A percentile compares a stretch with the other conserved stretches of the same genome.
Evolutionary conservation across 257 asterid genomes (phyloP).

Genomic region (Ehretia macrophylla): DNA sequence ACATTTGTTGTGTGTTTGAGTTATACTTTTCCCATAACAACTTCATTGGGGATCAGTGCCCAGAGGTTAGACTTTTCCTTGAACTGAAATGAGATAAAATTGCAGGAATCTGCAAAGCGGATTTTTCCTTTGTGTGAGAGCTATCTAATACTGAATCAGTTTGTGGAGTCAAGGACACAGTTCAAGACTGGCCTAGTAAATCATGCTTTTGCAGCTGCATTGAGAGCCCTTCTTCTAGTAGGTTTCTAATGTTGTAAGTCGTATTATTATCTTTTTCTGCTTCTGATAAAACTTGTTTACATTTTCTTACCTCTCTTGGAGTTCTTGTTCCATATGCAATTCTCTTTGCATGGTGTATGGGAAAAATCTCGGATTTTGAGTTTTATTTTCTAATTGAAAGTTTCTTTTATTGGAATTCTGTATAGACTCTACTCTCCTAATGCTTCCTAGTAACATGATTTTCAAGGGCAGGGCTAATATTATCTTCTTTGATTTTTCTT

Average conservation of each 20-base stretch:
- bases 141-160: slow-evolving; percentile 65
- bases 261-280: slow-evolving; percentile 1
- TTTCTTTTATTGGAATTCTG: too few species aligned
- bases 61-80: not conserved
- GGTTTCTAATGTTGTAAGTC: slow-evolving; percentile 32
- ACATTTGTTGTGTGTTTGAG: too few species aligned
- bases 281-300: not conserved
- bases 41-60: too few species aligned
- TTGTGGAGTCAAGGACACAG: slow-evolving; percentile 89
- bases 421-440: too few species aligned
- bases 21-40: too few species aligned
- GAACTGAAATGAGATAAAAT: not conserved
- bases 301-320: not conserved
- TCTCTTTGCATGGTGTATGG: too few species aligned
- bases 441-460: not conserved
- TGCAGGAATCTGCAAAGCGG: slow-evolving; percentile 90
- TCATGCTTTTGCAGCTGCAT: slow-evolving; percentile 97
- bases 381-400: too few species aligned
- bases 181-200: slow-evolving; percentile 89
- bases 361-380: too few species aligned
- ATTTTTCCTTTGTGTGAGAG: slow-evolving; percentile 85
- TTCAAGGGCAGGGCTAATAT: not conserved
- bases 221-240: slow-evolving; percentile 85
- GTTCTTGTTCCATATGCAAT: not conserved
- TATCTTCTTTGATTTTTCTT: not conserved